These are phyloP conservation scores for Blastobotrys serpentis DNA, from an alignment of 1,139 yeast genomes.

Conservation along the genomic window DNA sequence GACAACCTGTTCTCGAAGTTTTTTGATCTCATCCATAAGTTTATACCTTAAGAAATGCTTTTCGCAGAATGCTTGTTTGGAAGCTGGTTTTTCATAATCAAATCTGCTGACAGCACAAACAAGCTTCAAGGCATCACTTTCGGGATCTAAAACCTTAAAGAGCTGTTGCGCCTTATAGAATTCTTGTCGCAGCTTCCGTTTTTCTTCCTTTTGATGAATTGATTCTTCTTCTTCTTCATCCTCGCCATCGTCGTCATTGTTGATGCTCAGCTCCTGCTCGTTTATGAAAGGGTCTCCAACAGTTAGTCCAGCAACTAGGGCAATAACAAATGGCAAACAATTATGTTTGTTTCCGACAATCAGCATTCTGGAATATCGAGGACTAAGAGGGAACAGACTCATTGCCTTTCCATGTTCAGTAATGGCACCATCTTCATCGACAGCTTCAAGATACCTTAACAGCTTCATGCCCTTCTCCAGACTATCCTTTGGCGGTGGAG, in stretches of 20 bases:
- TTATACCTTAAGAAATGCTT: slow-evolving; percentile 59
- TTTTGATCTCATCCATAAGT: slow-evolving; percentile 77
- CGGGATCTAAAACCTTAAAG: slow-evolving; percentile 66
- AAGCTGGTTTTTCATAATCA: slow-evolving; percentile 54
- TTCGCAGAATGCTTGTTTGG: slow-evolving; percentile 46
- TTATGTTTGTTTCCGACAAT: slow-evolving; percentile 83
- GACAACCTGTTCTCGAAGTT: slow-evolving; percentile 75
- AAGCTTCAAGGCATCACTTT: slow-evolving; percentile 71
- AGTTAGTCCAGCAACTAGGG: slow-evolving; percentile 87
- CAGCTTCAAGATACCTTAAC: slow-evolving; percentile 75
- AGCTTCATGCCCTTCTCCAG: slow-evolving; percentile 66
- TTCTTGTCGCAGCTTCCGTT: slow-evolving; percentile 48
- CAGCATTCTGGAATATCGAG: slow-evolving; percentile 87
- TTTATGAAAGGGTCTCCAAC: slow-evolving; percentile 89
- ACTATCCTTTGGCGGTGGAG: slow-evolving; percentile 73
- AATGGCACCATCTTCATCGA: slow-evolving; percentile 52
- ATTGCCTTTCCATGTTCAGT: slow-evolving; percentile 81
- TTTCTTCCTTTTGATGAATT: slow-evolving; percentile 42
- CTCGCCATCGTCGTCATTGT: slow-evolving; percentile 31
- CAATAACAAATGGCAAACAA: slow-evolving; percentile 82
- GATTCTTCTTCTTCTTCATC: slow-evolving; percentile 34
- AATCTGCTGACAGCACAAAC: slow-evolving; percentile 86
- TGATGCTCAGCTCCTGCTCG: slow-evolving; percentile 68
- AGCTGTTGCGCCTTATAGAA: slow-evolving; percentile 56
- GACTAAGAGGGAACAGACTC: slow-evolving; percentile 91